Percentiles rank a stretch among this genome's conserved stretches.
Evolutionary conservation across 2,329 filamentous ascomycete genomes (phyloP).

Genomic region (Clonostachys sp.): DNA sequence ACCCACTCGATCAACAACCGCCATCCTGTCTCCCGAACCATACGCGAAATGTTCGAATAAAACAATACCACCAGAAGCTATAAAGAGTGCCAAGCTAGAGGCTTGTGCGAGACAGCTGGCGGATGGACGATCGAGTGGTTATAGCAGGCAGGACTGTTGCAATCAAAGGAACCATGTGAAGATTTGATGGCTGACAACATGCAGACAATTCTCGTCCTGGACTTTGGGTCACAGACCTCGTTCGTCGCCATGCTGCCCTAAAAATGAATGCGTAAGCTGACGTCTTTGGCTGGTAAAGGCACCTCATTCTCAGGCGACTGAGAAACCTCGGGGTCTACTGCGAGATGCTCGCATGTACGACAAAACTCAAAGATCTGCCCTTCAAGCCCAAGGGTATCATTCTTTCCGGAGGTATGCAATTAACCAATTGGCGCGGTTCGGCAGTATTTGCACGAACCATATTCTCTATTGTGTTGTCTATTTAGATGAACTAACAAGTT

Average conservation of each 20-base stretch:
- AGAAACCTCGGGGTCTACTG: slow-evolving; percentile 77
- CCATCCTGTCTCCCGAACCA: no score
- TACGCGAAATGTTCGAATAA: no score
- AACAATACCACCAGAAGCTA: no score
- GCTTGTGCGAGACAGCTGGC: no score
- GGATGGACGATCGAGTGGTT: no score
- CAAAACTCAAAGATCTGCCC: slow-evolving; percentile 69
- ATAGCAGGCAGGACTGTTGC: no score
- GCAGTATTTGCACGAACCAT: background rate
- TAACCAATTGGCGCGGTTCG: background rate
- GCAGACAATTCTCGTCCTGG: slow-evolving; percentile 67
- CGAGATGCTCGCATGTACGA: slow-evolving; percentile 85
- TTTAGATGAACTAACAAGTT: background rate
- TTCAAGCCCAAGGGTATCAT: slow-evolving; percentile 85
- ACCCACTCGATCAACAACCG: no score
- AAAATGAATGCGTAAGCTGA: background rate
- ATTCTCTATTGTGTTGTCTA: background rate
- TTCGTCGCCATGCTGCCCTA: background rate
- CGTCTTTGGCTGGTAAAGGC: slow-evolving; percentile 54
- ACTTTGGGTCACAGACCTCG: slow-evolving; percentile 44
- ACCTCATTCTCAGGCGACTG: slow-evolving; percentile 71
- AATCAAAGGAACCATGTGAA: background rate
- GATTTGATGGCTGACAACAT: background rate
- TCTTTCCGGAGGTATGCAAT: slow-evolving; percentile 27
- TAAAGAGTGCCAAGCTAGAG: no score